phyloP scores from a whole-genome alignment of 805 yeast genomes.

The Sugiyamaella floridensis region DNA sequence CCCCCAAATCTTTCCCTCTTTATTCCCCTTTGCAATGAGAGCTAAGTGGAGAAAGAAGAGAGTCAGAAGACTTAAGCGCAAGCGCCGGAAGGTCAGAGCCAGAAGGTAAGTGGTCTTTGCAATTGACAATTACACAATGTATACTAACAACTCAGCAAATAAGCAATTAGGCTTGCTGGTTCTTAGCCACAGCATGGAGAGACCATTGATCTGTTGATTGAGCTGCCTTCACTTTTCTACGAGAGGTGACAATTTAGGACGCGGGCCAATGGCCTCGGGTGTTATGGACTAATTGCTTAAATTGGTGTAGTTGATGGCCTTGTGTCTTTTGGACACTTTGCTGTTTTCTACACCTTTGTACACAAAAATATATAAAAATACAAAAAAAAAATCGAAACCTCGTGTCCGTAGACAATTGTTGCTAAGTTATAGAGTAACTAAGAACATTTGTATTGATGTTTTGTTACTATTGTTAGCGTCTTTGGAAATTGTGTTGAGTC shows the following conservation, averaged over 20 bases:
- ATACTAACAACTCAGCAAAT: constrained; percentile 18
- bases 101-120: constrained; percentile 49
- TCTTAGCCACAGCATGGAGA: constrained; percentile 8
- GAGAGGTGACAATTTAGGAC: background rate
- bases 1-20: constrained; percentile 1
- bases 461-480: background rate
- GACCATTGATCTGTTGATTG: background rate
- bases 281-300: constrained; percentile 5
- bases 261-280: background rate
- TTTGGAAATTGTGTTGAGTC: background rate
- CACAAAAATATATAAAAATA: constrained; percentile 2
- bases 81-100: constrained; percentile 99
- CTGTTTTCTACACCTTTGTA: background rate
- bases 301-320: background rate
- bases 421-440: background rate
- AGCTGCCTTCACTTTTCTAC: background rate
- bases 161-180: constrained; percentile 21
- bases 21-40: constrained; percentile 25
- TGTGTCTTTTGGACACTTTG: constrained; percentile 1
- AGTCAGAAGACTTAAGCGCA: constrained; percentile 99
- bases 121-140: constrained; percentile 2
- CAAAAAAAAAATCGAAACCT: constrained; percentile 8
- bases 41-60: constrained; percentile 99
- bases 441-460: too few relatives aligned
- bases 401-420: background rate